These are phyloP conservation scores for Salix exigua DNA, from an alignment of 345 rosid genomes.

Conservation along the genomic window DNA sequence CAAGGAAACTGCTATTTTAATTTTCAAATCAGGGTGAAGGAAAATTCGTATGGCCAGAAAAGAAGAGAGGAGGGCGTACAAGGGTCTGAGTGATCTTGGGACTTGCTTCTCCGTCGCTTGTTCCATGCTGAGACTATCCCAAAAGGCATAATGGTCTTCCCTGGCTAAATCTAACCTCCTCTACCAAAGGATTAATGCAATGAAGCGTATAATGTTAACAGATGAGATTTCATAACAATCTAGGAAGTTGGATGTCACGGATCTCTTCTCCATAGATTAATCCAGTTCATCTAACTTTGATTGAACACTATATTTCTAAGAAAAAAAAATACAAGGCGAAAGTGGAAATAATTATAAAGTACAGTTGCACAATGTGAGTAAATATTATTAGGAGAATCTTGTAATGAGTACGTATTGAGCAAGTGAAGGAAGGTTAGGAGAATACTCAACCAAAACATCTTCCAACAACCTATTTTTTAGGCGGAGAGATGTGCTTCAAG, in stretches of 20 bases:
- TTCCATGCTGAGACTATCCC: conserved; percentile 89
- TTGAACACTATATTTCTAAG: background rate
- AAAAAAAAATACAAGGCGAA: conserved; percentile 7
- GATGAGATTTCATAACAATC: conserved; percentile 8
- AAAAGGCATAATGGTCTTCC: conserved; percentile 54
- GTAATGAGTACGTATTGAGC: conserved; percentile 33
- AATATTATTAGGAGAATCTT: conserved; percentile 18
- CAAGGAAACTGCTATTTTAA: background rate
- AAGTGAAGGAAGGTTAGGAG: conserved; percentile 40
- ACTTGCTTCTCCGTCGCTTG: conserved; percentile 87
- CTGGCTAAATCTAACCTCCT: background rate
- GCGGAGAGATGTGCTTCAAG: conserved; percentile 55
- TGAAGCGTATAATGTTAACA: conserved; percentile 10
- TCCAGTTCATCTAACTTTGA: background rate
- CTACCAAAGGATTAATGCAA: conserved; percentile 11
- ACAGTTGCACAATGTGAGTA: conserved; percentile 13
- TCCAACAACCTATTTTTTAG: conserved; percentile 38
- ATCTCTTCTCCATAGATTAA: conserved; percentile 7
- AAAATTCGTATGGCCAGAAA: background rate
- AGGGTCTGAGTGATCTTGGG: conserved; percentile 75
- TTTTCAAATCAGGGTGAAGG: background rate
- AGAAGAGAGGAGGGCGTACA: conserved; percentile 44
- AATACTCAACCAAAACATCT: conserved; percentile 45
- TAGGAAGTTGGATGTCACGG: background rate
- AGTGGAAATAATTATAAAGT: conserved; percentile 16